Percentiles rank a stretch among this genome's conserved stretches.
These are phyloP conservation scores for Strobilomyces echinocephalus DNA, from an alignment of 768 basidiomycete genomes.

Conservation along the genomic window DNA sequence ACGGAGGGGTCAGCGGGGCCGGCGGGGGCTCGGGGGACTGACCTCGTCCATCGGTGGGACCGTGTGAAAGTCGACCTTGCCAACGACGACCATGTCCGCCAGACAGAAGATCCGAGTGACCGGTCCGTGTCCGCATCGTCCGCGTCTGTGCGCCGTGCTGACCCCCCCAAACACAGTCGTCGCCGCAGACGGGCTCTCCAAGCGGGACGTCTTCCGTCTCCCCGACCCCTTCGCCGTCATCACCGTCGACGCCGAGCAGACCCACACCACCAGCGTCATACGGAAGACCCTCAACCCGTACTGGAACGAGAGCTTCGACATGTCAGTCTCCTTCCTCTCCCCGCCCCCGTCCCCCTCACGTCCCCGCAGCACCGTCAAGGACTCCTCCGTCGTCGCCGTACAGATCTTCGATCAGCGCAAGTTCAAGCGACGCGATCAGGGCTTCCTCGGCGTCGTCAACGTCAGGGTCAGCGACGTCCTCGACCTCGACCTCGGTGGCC, in stretches of 20 bases:
- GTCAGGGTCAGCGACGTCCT: slow-evolving; percentile 85
- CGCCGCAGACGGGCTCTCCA: slow-evolving; percentile 89
- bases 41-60: too few species aligned
- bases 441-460: slow-evolving; percentile 97
- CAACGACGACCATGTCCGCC: slow-evolving; percentile 28
- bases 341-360: neutral
- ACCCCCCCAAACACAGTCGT: slow-evolving; percentile 65
- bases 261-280: slow-evolving; percentile 93
- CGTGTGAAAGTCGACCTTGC: slow-evolving; percentile 7
- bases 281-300: slow-evolving; percentile 94
- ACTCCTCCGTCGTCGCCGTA: slow-evolving; percentile 95
- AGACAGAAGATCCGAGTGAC: slow-evolving; percentile 78
- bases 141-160: neutral
- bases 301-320: slow-evolving; percentile 98
- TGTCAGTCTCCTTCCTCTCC: slow-evolving; percentile 49
- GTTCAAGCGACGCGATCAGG: slow-evolving; percentile 97
- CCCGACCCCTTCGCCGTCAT: slow-evolving; percentile 98
- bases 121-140: slow-evolving; percentile 39
- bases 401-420: slow-evolving; percentile 99
- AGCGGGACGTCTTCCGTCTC: slow-evolving; percentile 92
- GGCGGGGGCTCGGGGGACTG: neutral
- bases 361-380: slow-evolving; percentile 76
- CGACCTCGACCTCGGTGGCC: slow-evolving; percentile 88
- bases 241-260: slow-evolving; percentile 97
- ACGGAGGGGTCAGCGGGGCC: neutral